These are phyloP conservation scores for Eucalyptus victrix DNA, from an alignment of 345 rosid species.

Conservation along the genomic window DNA sequence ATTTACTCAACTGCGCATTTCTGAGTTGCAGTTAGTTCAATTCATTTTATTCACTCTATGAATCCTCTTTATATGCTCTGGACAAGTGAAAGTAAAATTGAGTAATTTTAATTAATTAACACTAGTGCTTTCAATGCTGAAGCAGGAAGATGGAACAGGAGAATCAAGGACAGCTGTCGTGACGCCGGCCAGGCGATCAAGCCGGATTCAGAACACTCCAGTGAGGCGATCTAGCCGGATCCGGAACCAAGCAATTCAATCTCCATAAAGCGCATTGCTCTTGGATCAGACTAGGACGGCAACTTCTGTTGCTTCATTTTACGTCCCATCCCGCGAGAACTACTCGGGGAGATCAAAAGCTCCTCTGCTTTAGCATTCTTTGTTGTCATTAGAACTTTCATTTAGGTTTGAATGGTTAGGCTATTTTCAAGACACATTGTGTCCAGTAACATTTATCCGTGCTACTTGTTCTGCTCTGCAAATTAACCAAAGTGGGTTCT, in stretches of 20 bases:
- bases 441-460: neutral
- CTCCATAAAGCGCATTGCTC: conserved; percentile 7
- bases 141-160: conserved; percentile 4
- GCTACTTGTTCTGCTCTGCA: neutral
- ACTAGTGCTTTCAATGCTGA: neutral
- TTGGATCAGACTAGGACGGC: neutral
- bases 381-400: neutral
- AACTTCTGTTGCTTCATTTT: neutral
- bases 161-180: neutral
- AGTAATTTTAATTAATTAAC: neutral
- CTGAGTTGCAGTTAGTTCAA: neutral
- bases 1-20: neutral
- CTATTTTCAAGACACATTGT: neutral
- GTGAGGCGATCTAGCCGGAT: conserved; percentile 39
- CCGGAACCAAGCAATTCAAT: conserved; percentile 1
- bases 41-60: neutral
- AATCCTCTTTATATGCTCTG: too few relatives aligned
- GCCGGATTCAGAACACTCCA: conserved; percentile 3
- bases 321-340: neutral
- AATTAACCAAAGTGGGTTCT: neutral
- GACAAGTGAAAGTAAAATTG: neutral
- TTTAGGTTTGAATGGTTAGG: neutral
- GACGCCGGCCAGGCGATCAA: neutral
- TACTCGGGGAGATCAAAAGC: neutral
- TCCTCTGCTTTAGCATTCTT: neutral